Percentiles rank a stretch among this genome's conserved stretches.
phyloP scores from a whole-genome alignment of 139 green algal species.

The Coelastrella sp. region DNA sequence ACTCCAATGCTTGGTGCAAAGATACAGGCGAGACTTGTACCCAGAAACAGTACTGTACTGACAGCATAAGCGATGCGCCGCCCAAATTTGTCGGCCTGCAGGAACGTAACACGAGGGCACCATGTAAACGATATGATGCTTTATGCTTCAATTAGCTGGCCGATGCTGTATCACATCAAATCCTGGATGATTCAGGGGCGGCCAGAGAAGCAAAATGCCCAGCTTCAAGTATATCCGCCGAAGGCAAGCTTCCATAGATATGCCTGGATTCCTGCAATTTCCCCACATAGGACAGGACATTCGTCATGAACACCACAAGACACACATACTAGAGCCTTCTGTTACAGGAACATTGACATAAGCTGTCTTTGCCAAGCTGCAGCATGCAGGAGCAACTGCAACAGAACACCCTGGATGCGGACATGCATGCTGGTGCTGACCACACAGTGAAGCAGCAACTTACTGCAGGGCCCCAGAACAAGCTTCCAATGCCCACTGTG shows the following conservation, averaged over 20 bases:
- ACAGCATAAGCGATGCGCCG: slow-evolving; percentile 21
- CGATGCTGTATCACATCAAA: no score
- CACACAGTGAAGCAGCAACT: neutral
- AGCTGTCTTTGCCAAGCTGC: neutral
- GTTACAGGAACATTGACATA: neutral
- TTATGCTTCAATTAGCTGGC: no score
- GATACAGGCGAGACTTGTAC: slow-evolving; percentile 13
- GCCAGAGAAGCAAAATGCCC: no score
- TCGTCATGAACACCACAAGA: no score
- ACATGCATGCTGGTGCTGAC: neutral
- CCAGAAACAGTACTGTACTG: neutral
- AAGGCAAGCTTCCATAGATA: no score
- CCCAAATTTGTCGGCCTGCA: slow-evolving; percentile 33
- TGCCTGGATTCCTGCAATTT: no score
- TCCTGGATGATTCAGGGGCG: no score
- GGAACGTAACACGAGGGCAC: no score
- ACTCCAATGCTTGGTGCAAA: slow-evolving; percentile 42
- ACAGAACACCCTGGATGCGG: neutral
- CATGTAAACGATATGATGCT: no score
- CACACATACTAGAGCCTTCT: neutral
- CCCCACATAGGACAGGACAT: no score
- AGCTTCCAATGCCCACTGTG: neutral
- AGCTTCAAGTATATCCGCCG: no score
- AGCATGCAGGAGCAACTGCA: neutral
- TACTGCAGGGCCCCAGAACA: slow-evolving; percentile 26